Base-by-base conservation (phyloP, 495 filamentous ascomycete genomes). In the Pseudoneurospora amorphoporcata region DNA sequence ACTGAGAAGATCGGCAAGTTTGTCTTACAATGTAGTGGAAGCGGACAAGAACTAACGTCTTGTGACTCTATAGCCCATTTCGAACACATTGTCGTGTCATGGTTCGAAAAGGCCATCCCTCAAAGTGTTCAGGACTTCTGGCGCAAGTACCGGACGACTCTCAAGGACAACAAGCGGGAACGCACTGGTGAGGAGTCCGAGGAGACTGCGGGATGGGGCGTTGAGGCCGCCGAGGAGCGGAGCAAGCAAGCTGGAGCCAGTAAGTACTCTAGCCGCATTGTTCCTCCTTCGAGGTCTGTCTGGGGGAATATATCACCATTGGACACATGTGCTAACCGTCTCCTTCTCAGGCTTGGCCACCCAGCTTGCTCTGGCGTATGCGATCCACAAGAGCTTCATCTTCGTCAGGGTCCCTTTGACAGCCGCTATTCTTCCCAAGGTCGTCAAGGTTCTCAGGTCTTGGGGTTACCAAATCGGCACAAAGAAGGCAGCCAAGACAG, bases 301-400 rank as follows among this genome's bases (percentile, higher is more conserved):
- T n/a, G n/a, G n/a, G 40, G 40, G 14, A n/a, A 12, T 37, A 23
- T 35, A 7, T 16, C 43, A 65, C 7, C 23, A 35, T 32, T 19
- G 8, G 29, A 71, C 43, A 14, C 4, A 43, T 3, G 40, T 68
- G 42, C 61, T 73, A 68, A 76, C 39, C 8, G 12, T 53, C 53
- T 68, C 12, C 23, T 8, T 68, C 76, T 7, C 73, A 81, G 86
- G 86, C 74, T 78, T 88, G 41, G 85, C 85, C 68, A 99, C 95
- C 4, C 94, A 98, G 76, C 84, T 98, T 37, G 95, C 92, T 16
- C 87, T 99, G 16, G 96, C 95, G 7, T 99, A 99, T 76, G 95
- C 95, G 0, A 91, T 99, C 69, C 95, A 99, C 85, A 99, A 99
- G 82, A 95, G 91, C 74, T 94, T 99, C 81, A 97, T 99, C 70